phyloP scores from a whole-genome alignment of 1,284 basidiomycete species.

The Limonomyces culmigenus region DNA sequence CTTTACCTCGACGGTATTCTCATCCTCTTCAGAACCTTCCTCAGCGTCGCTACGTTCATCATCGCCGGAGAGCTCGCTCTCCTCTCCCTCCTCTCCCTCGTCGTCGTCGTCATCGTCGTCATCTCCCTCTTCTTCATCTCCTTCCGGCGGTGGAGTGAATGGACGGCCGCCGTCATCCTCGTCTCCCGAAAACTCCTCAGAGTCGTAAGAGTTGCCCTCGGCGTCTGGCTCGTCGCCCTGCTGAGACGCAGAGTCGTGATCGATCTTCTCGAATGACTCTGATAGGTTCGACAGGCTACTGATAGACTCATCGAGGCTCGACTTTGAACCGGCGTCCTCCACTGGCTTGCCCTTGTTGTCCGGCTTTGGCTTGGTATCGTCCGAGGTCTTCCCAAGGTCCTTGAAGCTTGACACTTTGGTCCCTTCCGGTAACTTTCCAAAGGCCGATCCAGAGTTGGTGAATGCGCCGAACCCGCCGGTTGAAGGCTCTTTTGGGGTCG shows the following conservation, averaged over 20 bases:
- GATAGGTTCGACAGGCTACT: too few species aligned
- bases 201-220: slow-evolving; percentile 14
- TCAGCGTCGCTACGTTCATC: slow-evolving; percentile 5
- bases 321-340: too few species aligned
- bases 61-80: background rate
- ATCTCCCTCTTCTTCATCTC: slow-evolving; percentile 15
- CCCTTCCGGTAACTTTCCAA: slow-evolving; percentile 2
- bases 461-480: slow-evolving; percentile 5
- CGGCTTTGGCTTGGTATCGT: background rate
- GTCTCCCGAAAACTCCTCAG: slow-evolving; percentile 11
- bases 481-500: too few species aligned
- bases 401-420: slow-evolving; percentile 4
- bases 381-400: slow-evolving; percentile 10
- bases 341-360: too few species aligned
- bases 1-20: slow-evolving; percentile 3
- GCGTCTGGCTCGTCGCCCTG: slow-evolving; percentile 13
- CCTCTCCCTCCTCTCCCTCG: slow-evolving; percentile 1
- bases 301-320: too few species aligned
- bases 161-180: slow-evolving; percentile 10
- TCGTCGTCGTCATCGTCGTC: slow-evolving; percentile 11
- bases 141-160: slow-evolving; percentile 10
- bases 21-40: slow-evolving; percentile 8
- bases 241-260: too few species aligned
- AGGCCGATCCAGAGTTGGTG: slow-evolving; percentile 1
- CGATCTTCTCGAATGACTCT: too few species aligned